Base-by-base conservation (phyloP, 2,329 filamentous ascomycete species). In the Pyrenochaeta sp. region DNA sequence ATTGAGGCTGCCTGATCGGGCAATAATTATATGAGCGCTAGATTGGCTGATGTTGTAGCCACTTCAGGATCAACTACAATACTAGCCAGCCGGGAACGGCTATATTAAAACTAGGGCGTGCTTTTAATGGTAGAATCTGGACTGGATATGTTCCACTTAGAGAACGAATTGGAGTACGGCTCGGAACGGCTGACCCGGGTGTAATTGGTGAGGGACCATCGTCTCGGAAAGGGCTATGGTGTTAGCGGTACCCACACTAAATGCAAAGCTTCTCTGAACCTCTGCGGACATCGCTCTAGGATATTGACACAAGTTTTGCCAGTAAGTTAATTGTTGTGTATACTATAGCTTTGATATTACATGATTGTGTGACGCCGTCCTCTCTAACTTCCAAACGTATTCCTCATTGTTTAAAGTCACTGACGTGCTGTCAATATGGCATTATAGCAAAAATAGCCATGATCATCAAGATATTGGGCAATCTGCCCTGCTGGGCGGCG, bases 31-130 rank as follows among this genome's bases (percentile, higher is more conserved):
- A 54, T 57, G 47, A 50, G 51, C 31, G 27, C 44, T 39, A 54
- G 36, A 53, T 27, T 54, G 54, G 35, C 49, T 45, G 42, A 48
- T 44, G 54, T 49, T 44, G 54, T 49, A 41, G 45, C 30, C 15
- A 45, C 12, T n/a, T 7, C 14, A 23, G 41, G 31, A 23, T 45
- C 6, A 37, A 39, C 31, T 21, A 44, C 14, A 39, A 39, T 17
- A 35, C 37, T 41, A 36, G 29, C 36, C 36, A 37, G 15, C 20
- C 20, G 30, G 39, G 48, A 15, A 53, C 49, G 41, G 45, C 45
- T 21, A 31, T 42, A 47, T 32, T 44, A 10, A 44, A 44, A 1
- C 2, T 12, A 20, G 21, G 7, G 10, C 30, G 10, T 23, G 21
- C 41, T 23, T 15, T 7, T 48, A 45, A 17, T 53, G 50, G 50